These are phyloP conservation scores for Boletus reticuloceps DNA, from an alignment of 768 basidiomycete species.

Conservation along the genomic window DNA sequence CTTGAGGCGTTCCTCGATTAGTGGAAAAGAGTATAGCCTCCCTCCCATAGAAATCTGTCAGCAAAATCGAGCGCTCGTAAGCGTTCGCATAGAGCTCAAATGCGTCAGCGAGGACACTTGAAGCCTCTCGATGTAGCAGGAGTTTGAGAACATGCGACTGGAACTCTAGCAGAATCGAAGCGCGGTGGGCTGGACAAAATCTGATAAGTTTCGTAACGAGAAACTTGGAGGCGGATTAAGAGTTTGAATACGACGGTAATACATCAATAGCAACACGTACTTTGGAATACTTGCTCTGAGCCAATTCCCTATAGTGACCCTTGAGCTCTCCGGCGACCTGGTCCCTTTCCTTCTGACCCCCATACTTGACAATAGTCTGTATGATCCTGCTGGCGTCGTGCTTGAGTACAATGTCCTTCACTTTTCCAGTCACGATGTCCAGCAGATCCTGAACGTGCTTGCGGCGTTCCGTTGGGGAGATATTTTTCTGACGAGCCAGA, in stretches of 20 bases:
- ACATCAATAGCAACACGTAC: constrained; percentile 37
- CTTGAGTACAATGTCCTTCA: constrained; percentile 85
- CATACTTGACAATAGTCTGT: constrained; percentile 80
- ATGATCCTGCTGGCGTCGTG: constrained; percentile 90
- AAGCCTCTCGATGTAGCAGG: constrained; percentile 82
- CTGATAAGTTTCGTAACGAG: constrained; percentile 79
- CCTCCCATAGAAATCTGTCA: constrained; percentile 89
- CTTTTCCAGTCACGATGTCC: constrained; percentile 71
- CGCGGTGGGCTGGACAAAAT: constrained; percentile 68
- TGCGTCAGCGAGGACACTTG: constrained; percentile 79
- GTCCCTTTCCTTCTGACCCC: constrained; percentile 68
- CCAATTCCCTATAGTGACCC: constrained; percentile 73
- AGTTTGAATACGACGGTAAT: background rate
- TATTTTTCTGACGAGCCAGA: constrained; percentile 67
- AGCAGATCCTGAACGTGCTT: constrained; percentile 74
- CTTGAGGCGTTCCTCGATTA: constrained; percentile 53
- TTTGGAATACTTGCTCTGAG: constrained; percentile 90
- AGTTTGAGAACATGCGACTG: constrained; percentile 72
- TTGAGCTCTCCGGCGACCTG: constrained; percentile 83
- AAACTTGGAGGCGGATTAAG: constrained; percentile 46
- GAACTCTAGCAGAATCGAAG: constrained; percentile 76
- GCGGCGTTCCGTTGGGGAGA: constrained; percentile 67
- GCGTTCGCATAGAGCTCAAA: constrained; percentile 87
- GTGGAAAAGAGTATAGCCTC: constrained; percentile 73
- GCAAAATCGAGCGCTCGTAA: constrained; percentile 75